These are phyloP conservation scores for Monosporascus cannonballus DNA, from an alignment of 2,329 filamentous ascomycete genomes.

Conservation along the genomic window DNA sequence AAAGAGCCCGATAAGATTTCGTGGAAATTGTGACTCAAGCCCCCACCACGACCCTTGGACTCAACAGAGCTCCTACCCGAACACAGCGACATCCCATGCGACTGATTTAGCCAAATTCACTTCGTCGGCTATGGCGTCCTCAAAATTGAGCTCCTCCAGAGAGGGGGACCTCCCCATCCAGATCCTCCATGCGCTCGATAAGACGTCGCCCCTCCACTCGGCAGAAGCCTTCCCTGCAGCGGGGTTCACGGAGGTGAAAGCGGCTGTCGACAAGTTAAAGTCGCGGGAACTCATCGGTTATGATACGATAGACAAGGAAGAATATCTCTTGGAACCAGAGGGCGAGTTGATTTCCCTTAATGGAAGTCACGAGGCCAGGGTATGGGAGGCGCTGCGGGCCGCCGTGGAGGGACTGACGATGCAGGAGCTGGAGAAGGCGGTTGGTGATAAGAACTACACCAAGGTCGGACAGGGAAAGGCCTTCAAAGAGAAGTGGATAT, in stretches of 20 bases:
- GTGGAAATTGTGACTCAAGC: not conserved
- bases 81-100: too few species aligned
- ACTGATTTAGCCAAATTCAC: too few species aligned
- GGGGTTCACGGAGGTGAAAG: conserved; percentile 69
- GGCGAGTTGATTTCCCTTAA: conserved; percentile 65
- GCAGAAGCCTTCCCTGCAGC: conserved; percentile 62
- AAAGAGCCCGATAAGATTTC: not conserved
- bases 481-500: conserved; percentile 74
- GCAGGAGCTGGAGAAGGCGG: conserved; percentile 59
- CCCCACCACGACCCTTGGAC: conserved; percentile 1
- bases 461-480: conserved; percentile 93
- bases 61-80: too few species aligned
- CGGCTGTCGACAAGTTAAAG: conserved; percentile 76
- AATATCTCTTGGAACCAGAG: conserved; percentile 69
- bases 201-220: conserved; percentile 60
- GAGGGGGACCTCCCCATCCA: conserved; percentile 54
- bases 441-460: conserved; percentile 67
- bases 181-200: conserved; percentile 60
- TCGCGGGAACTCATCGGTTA: conserved; percentile 85
- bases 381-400: conserved; percentile 67
- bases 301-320: conserved; percentile 74
- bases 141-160: conserved; percentile 24
- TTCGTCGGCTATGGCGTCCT: conserved; percentile 34
- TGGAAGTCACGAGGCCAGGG: conserved; percentile 77
- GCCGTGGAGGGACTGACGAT: conserved; percentile 79